Evolutionary conservation across 352 stramenopile genomes (phyloP).

Genomic region (Pythium biforme): DNA sequence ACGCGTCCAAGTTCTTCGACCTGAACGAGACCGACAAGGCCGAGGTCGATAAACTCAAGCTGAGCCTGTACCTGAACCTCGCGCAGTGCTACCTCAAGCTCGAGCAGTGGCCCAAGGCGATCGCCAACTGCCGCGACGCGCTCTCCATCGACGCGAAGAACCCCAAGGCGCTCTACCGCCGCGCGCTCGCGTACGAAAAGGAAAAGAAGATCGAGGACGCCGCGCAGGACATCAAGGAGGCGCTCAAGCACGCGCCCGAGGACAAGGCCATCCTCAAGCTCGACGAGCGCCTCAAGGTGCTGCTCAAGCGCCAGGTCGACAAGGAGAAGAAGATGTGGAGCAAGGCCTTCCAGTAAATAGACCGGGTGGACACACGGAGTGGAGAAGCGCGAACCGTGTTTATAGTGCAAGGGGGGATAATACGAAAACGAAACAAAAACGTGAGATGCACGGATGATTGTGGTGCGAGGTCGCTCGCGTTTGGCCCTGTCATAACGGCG

Average conservation of each 20-base stretch:
- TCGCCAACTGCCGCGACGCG: slow-evolving; percentile 86
- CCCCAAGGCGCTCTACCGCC: slow-evolving; percentile 87
- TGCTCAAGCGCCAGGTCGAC: slow-evolving; percentile 74
- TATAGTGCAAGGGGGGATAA: neutral
- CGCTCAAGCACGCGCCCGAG: slow-evolving; percentile 53
- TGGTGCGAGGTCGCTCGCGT: neutral
- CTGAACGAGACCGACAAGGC: slow-evolving; percentile 72
- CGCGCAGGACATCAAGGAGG: slow-evolving; percentile 55
- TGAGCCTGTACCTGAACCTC: slow-evolving; percentile 92
- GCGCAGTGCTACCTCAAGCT: slow-evolving; percentile 94
- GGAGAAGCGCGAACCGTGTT: neutral
- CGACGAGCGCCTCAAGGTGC: slow-evolving; percentile 65
- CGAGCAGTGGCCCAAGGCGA: slow-evolving; percentile 82
- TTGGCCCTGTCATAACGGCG: too few species aligned
- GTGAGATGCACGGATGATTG: neutral
- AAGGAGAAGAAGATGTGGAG: slow-evolving; percentile 92
- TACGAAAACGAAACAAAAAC: neutral
- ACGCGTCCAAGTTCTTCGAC: slow-evolving; percentile 93
- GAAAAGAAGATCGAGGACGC: slow-evolving; percentile 83
- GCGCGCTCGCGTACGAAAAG: slow-evolving; percentile 84
- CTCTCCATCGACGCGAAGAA: slow-evolving; percentile 70
- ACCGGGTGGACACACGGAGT: neutral
- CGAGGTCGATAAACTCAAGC: slow-evolving; percentile 88
- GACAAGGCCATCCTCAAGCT: slow-evolving; percentile 80
- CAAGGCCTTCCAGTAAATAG: slow-evolving; percentile 67